Base-by-base conservation (phyloP, 495 filamentous ascomycete species). In the Apiosordaria backusii region DNA sequence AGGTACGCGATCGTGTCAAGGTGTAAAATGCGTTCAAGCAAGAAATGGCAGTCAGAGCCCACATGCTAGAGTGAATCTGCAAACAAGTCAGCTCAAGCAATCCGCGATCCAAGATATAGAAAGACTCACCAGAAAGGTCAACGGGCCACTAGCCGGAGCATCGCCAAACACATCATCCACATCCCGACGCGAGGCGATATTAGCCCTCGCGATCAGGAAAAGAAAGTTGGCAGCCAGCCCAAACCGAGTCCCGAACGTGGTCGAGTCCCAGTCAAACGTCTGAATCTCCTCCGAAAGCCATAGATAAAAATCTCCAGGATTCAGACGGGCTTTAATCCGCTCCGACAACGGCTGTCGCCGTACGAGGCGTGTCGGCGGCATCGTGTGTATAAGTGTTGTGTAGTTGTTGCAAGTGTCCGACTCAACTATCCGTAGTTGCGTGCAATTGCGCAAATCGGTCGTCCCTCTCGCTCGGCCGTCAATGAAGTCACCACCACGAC, bases 251-350 rank as follows among this genome's bases (percentile, higher is more conserved):
- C 90, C 90, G 79, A 90, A 89, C 21, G 84, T 78, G 67, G 92
- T 90, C 65, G 93, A 89, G 70, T 97, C 90, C 90, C 92, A 96
- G 61, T 96, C 91, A 68, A 89, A 85, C 1, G 90, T 89, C 72
- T 97, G 92, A 65, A 97, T 82, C 77, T 94, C 90, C 71, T 97
- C 93, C 1, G 91, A 96, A 2, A 96, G 76, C 88, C 90, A 94
- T 22, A 98, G 84, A 45, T 95, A 80, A 74, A 92, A 90, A 77
- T 99, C 95, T 75, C 89, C 84, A 23, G 92, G 93, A 71, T 98
- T 92, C 35, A 99, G 81, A 75, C 88, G 87, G 57, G 87, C 81
- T 71, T 86, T 85, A 69, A 98, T 83, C 67, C 93, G 89, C 80
- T 97, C 87, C 2, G 75, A 65, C 71, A 97, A 81, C 71, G 94